These are phyloP conservation scores for Exserohilum rostratum DNA, from an alignment of 2,329 filamentous ascomycete genomes.

Conservation along the genomic window DNA sequence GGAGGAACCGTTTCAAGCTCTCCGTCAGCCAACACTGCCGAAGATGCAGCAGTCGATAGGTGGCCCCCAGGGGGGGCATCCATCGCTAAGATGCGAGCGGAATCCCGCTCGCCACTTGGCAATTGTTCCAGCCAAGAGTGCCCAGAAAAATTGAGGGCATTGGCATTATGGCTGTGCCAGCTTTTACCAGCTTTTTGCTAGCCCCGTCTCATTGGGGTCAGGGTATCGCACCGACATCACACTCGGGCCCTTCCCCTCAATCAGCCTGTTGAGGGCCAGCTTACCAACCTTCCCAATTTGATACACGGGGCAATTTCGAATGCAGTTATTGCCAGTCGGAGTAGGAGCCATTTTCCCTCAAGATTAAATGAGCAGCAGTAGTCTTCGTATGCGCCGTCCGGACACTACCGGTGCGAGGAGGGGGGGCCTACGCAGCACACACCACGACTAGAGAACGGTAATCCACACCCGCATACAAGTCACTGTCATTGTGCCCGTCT, in stretches of 20 bases:
- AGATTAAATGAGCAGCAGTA: neutral
- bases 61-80: neutral
- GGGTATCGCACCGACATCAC: neutral
- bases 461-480: neutral
- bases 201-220: slow-evolving; percentile 2
- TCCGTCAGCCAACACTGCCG: neutral
- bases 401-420: no score
- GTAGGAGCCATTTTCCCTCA: neutral
- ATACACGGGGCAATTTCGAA: neutral
- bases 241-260: neutral
- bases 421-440: neutral
- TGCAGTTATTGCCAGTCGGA: neutral
- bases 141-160: slow-evolving; percentile 3
- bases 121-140: slow-evolving; percentile 4
- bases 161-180: slow-evolving; percentile 7
- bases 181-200: neutral
- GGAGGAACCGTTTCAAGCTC: neutral
- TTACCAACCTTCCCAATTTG: neutral
- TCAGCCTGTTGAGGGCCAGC: neutral
- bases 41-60: neutral
- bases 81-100: slow-evolving; percentile 6
- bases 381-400: neutral
- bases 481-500: neutral
- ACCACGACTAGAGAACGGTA: neutral
- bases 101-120: slow-evolving; percentile 4